Evolutionary conservation across 2,329 filamentous ascomycete genomes (phyloP), one percentile per base, ranked within the genome.

Genomic region (Sclerotinia nivalis): DNA sequence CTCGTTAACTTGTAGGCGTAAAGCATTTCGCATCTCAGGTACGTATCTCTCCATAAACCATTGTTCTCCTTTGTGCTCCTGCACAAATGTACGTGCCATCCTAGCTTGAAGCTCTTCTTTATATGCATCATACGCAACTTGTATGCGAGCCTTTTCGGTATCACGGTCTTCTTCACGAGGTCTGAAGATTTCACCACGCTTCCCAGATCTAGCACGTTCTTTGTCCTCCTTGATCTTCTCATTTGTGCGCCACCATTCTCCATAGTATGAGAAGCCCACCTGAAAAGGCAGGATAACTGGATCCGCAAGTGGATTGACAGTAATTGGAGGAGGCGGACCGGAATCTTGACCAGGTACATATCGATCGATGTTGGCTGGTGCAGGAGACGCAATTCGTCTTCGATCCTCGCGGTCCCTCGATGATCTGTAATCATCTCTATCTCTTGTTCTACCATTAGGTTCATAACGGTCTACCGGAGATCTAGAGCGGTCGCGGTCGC

Each of bases 11-110:
- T 93, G 91, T 71, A 84, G 83, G 69, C 91, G 89, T 76, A 97
- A 88, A 2, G 87, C 85, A 74, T 94, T 90, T 66, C 92, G 86
- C 68, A 95, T 88, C 74, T 96, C 93, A 0, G 93, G 88, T 43
- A 96, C 90, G 76, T 99, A 99, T 78, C 93, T 90, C 81, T 99
- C 96, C 75, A 91, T 93, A 82, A 99, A 99, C 96, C 96, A 99
- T 79, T 99, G 95, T 80, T 99, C 96, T 56, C 89, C 89, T 79
- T 97, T 97, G 81, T 99, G 96, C 75, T 93, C 91, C 64, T 91
- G 88, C 55, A 99, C 96, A 79, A 99, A 99, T 1, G 87, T 85
- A 73, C 93, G 89, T 0, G 96, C 94, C 91, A 97, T 95, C 79
- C 89, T 90, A 5, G 86, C 88, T 76, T 91, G 88, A 2, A 91